Percentiles rank a stretch among this genome's conserved stretches.
Conservation (phyloP, 2,329 filamentous ascomycete genomes). For the Fusarium sp. region DNA sequence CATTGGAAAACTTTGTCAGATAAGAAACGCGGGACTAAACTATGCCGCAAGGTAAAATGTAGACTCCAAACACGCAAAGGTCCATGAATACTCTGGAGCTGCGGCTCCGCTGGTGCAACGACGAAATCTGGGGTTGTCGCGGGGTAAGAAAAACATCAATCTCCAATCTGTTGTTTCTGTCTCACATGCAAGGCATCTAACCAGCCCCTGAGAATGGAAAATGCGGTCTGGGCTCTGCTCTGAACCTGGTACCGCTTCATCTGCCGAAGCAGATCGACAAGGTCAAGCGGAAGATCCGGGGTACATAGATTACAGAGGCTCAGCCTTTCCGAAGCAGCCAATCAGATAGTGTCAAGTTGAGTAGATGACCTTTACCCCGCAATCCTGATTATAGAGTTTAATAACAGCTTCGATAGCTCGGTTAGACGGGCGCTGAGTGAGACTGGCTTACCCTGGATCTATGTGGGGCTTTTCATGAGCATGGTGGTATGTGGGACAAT, state of each 20-base stretch:
- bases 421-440: not conserved
- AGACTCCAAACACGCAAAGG: not conserved
- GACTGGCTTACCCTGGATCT: not conserved
- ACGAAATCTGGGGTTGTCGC: not conserved
- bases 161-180: not conserved
- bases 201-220: not conserved
- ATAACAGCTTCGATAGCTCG: not conserved
- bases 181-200: not conserved
- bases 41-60: not conserved
- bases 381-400: not conserved
- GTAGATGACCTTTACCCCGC: not conserved
- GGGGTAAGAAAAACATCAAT: not conserved
- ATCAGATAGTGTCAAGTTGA: not conserved
- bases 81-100: not conserved
- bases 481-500: not conserved
- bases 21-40: not conserved
- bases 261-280: not conserved
- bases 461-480: not conserved
- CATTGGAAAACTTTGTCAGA: not conserved
- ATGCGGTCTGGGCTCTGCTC: not conserved
- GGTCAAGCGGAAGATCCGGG: not conserved
- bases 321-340: not conserved
- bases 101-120: not conserved
- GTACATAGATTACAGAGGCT: not conserved
- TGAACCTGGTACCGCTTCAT: not conserved